Conservation (phyloP, 805 yeast species). For the Saccharomycopsis sp. region DNA sequence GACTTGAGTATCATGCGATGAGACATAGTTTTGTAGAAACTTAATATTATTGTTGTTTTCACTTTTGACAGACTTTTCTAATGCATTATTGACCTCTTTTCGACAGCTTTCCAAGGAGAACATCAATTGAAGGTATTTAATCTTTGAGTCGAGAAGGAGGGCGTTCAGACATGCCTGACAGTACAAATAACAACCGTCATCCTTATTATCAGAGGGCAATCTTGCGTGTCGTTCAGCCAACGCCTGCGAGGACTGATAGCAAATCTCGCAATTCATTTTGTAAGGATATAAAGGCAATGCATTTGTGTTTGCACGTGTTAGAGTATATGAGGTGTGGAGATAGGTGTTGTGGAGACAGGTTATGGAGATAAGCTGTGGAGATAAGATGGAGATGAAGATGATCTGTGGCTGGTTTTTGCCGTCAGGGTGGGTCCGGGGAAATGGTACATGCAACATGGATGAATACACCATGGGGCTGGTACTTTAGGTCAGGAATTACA, state of each 20-base stretch:
- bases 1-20: background rate
- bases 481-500: no score
- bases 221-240: constrained; percentile 4
- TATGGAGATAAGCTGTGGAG: no score
- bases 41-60: constrained; percentile 7
- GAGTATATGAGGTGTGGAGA: no score
- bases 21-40: constrained; percentile 6
- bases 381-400: no score
- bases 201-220: background rate
- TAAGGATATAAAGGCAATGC: no score
- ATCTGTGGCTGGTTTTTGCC: no score
- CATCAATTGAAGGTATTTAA: constrained; percentile 6
- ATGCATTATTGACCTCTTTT: constrained; percentile 4
- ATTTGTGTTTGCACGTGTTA: no score
- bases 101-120: constrained; percentile 3
- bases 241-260: constrained; percentile 10
- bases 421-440: no score
- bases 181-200: constrained; percentile 4
- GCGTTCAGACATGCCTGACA: constrained; percentile 10
- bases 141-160: constrained; percentile 3
- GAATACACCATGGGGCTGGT: no score
- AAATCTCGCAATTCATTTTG: constrained; percentile 12
- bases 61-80: constrained; percentile 10
- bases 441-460: no score
- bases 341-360: no score